phyloP scores from a whole-genome alignment of 768 basidiomycete species.

The Hygrocybe punicea region DNA sequence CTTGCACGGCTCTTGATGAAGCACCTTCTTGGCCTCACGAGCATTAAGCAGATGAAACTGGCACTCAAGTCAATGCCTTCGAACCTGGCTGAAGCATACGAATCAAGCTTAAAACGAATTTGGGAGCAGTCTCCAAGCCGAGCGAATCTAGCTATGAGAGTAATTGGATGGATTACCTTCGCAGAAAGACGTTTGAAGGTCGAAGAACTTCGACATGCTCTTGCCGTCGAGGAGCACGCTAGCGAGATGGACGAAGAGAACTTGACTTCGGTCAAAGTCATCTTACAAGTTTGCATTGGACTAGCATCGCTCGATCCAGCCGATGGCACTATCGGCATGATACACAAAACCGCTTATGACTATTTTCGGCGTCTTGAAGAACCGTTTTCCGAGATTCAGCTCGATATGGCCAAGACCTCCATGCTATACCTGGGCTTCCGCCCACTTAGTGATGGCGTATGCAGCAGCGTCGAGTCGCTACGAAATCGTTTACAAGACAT shows the following conservation, averaged over 20 bases:
- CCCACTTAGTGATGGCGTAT: slow-evolving; percentile 3
- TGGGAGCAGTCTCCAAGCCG: slow-evolving; percentile 7
- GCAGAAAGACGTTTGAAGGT: slow-evolving; percentile 9
- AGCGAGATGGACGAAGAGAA: slow-evolving; percentile 11
- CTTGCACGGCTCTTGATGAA: slow-evolving; percentile 10
- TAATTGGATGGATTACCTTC: slow-evolving; percentile 10
- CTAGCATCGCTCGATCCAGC: slow-evolving; percentile 8
- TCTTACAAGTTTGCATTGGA: slow-evolving; percentile 12
- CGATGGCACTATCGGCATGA: slow-evolving; percentile 3
- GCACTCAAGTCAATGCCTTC: slow-evolving; percentile 7
- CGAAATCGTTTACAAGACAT: slow-evolving; percentile 5
- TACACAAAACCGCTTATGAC: slow-evolving; percentile 9
- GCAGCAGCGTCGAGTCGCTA: slow-evolving; percentile 6
- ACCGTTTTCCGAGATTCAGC: slow-evolving; percentile 8
- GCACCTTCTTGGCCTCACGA: slow-evolving; percentile 9
- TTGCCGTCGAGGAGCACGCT: slow-evolving; percentile 9
- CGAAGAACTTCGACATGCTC: slow-evolving; percentile 9
- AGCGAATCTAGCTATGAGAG: slow-evolving; percentile 4
- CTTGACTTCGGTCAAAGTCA: background rate
- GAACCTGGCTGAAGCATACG: slow-evolving; percentile 8
- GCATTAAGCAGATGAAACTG: slow-evolving; percentile 8
- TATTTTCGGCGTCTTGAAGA: slow-evolving; percentile 4
- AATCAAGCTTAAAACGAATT: slow-evolving; percentile 11
- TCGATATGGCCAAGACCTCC: slow-evolving; percentile 11
- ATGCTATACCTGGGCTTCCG: slow-evolving; percentile 10